Evolutionary conservation across 345 rosid species (phyloP).

Genomic region (Hibiscus trionum): DNA sequence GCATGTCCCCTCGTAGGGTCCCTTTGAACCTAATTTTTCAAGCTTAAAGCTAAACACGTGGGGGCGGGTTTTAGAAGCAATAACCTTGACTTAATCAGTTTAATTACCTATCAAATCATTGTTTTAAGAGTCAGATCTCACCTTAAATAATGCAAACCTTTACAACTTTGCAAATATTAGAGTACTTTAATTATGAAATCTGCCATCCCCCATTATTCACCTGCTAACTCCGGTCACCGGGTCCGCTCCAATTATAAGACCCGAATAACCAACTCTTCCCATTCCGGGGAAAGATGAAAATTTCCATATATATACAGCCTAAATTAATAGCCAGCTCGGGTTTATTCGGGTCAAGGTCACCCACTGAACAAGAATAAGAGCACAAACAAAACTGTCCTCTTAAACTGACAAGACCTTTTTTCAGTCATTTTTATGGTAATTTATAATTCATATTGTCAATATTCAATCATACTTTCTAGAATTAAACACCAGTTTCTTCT

Average conservation of each 20-base stretch:
- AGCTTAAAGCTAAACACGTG: not conserved
- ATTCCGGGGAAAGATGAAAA: too few species aligned
- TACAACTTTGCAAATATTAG: not conserved
- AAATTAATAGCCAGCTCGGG: not conserved
- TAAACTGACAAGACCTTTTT: not conserved
- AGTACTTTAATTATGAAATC: too few species aligned
- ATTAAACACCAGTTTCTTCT: too few species aligned
- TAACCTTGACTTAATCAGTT: not conserved
- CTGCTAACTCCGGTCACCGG: too few species aligned
- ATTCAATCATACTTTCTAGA: too few species aligned
- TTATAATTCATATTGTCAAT: not conserved
- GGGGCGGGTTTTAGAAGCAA: not conserved
- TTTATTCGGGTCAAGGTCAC: not conserved
- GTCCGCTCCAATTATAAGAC: too few species aligned
- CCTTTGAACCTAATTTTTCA: conserved; percentile 3
- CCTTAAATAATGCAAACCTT: not conserved
- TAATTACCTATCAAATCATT: conserved; percentile 10
- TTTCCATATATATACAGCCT: too few species aligned
- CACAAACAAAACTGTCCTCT: not conserved
- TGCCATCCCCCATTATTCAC: too few species aligned
- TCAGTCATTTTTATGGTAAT: not conserved
- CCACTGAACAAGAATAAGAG: not conserved
- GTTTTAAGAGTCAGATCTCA: not conserved
- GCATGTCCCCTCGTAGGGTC: conserved; percentile 18
- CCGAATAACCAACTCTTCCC: too few species aligned